A percentile compares a stretch with the other conserved stretches of the same genome.
These are phyloP conservation scores for Plicaturopsis crispa DNA, from an alignment of 768 basidiomycete species.

Conservation along the genomic window DNA sequence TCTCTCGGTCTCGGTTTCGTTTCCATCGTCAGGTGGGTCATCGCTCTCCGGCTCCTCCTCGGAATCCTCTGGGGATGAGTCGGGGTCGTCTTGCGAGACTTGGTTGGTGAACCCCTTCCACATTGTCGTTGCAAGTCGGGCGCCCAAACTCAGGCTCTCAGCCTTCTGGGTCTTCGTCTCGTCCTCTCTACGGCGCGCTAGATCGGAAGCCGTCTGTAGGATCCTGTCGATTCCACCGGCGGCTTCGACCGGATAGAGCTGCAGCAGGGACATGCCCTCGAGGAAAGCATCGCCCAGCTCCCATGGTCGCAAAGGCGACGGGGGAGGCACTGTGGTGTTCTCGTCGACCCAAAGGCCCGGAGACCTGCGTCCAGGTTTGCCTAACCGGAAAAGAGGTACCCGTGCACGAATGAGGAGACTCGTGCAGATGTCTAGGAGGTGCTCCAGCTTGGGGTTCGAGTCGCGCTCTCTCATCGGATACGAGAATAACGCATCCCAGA, in stretches of 20 bases:
- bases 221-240: constrained; percentile 67
- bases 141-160: constrained; percentile 38
- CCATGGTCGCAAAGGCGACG: constrained; percentile 38
- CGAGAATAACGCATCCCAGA: constrained; percentile 72
- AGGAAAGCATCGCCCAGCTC: constrained; percentile 58
- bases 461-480: constrained; percentile 44
- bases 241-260: constrained; percentile 53
- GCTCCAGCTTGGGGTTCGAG: constrained; percentile 55
- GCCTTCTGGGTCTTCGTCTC: constrained; percentile 23
- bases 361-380: constrained; percentile 33
- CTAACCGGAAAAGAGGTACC: constrained; percentile 48
- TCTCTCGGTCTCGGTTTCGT: constrained; percentile 35
- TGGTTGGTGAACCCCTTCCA: constrained; percentile 66
- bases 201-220: constrained; percentile 58
- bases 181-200: constrained; percentile 43
- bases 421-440: constrained; percentile 62
- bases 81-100: constrained; percentile 27
- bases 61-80: constrained; percentile 23
- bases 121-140: constrained; percentile 48
- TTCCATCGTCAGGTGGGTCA: constrained; percentile 27
- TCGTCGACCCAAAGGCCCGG: constrained; percentile 52
- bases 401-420: constrained; percentile 60
- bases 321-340: constrained; percentile 23
- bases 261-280: constrained; percentile 58
- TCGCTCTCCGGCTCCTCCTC: constrained; percentile 18